Base-by-base conservation (phyloP, 139 green algal species). In the Pleodorina starrii region DNA sequence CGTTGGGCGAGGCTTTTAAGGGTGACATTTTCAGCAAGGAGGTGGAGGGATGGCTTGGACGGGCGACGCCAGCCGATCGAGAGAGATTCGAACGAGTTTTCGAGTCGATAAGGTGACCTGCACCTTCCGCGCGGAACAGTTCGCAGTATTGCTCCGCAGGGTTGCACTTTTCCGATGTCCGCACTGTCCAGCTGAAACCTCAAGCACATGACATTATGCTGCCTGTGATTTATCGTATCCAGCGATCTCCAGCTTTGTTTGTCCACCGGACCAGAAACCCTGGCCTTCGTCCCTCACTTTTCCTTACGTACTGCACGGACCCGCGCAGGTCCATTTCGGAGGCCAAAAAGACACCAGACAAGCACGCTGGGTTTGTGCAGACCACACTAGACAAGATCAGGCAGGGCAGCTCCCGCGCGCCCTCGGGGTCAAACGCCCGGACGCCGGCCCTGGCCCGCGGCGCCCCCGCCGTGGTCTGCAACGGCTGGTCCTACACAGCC, bases 401-500 rank as follows among this genome's bases (percentile, higher is more conserved):
- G 7, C 19, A 44, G 32, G 42, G 50, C 35, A 48, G 48, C 11
- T n/a, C 32, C 51, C 59, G 76, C n/a, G 50, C 46, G 5, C 1
- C 44, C 44, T n/a, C 75, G 7, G 72, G 40, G 43, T 17, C 72
- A 35, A 80, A 80, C 17, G 42, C 72, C 38, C 43, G 42, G 10
- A 80, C 72, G 9, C 72, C 72, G 40, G 1, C 72, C 0, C 40
- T 80, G 40, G 42, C 42, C 27, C 72, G 72, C 40, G 72, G 72
- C 72, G 23, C 72, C 40, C 42, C 72, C 10, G 72, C 72, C 5
- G 72, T 54, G 12, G 74, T 48, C n/a, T 46, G 32, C 44, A 82
- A 82, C 25, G 66, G 66, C 48, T 90, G 87, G 87, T 57, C 63
- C 16, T 90, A 90, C 76, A 88, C 87, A 46, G 50, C 87, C 40